These are phyloP conservation scores for Carex arenaria DNA, from an alignment of 202 grass and related monocot species.

Conservation along the genomic window DNA sequence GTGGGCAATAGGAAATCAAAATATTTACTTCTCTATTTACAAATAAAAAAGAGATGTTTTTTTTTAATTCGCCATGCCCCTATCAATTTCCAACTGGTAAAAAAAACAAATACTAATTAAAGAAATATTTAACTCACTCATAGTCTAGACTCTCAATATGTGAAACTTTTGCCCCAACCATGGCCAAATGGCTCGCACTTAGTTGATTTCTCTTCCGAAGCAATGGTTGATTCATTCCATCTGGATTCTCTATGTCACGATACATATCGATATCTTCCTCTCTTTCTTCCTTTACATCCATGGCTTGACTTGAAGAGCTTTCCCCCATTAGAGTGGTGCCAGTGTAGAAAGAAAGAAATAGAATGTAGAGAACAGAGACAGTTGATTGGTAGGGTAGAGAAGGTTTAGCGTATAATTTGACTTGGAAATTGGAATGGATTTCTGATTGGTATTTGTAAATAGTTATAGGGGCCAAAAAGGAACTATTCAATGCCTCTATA, in stretches of 20 bases:
- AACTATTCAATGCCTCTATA: conserved; percentile 21
- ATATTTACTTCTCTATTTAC: background rate
- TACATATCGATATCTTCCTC: background rate
- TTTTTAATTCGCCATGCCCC: background rate
- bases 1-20: background rate
- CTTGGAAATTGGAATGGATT: background rate
- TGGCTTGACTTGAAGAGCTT: conserved; percentile 1
- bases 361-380: background rate
- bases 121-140: conserved; percentile 34
- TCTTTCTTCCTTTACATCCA: conserved; percentile 28
- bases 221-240: conserved; percentile 54
- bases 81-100: background rate
- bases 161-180: conserved; percentile 90
- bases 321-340: conserved; percentile 35
- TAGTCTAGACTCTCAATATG: conserved; percentile 98
- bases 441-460: background rate
- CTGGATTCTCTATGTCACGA: conserved; percentile 27
- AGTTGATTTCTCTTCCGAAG: conserved; percentile 59
- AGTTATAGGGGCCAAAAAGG: conserved; percentile 11
- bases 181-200: conserved; percentile 66
- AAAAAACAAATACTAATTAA: background rate
- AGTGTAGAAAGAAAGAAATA: background rate
- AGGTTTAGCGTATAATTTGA: background rate
- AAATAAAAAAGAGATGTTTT: background rate
- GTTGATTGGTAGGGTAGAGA: background rate